Percentiles rank a stretch among this genome's conserved stretches.
These are phyloP conservation scores for Ceratocystis cubensis DNA, from an alignment of 2,329 filamentous ascomycete genomes.

Conservation along the genomic window DNA sequence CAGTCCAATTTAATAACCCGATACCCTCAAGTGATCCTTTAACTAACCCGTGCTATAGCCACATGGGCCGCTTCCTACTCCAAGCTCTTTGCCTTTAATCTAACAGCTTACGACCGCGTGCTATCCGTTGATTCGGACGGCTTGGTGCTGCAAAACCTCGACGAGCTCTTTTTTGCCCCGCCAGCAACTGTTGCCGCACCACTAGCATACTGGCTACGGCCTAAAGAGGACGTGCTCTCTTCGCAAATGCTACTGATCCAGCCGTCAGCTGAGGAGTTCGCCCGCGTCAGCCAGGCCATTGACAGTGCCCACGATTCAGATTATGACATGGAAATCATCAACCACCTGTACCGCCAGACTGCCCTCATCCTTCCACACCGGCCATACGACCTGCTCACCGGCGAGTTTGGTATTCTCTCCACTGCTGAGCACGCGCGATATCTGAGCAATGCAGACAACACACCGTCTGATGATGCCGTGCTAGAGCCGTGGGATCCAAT, in stretches of 20 bases:
- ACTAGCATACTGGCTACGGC: slow-evolving; percentile 56
- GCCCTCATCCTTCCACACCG: slow-evolving; percentile 52
- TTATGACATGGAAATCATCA: slow-evolving; percentile 57
- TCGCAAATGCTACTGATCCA: slow-evolving; percentile 50
- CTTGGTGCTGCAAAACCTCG: slow-evolving; percentile 49
- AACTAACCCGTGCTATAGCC: slow-evolving; percentile 24
- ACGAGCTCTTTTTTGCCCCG: slow-evolving; percentile 59
- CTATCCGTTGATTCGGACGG: slow-evolving; percentile 50
- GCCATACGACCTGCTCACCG: slow-evolving; percentile 46
- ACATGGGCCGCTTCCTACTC: slow-evolving; percentile 54
- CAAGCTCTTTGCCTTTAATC: slow-evolving; percentile 57
- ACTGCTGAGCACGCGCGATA: slow-evolving; percentile 37
- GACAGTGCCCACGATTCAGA: slow-evolving; percentile 24
- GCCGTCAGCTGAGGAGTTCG: slow-evolving; percentile 42
- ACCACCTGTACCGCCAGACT: slow-evolving; percentile 45
- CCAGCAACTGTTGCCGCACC: slow-evolving; percentile 51
- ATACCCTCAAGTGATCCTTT: background rate
- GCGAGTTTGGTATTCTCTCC: slow-evolving; percentile 40
- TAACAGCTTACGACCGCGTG: slow-evolving; percentile 43
- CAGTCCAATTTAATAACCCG: too few species aligned
- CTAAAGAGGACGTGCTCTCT: slow-evolving; percentile 41
- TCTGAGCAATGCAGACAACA: slow-evolving; percentile 32
- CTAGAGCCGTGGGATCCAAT: slow-evolving; percentile 41
- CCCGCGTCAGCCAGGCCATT: slow-evolving; percentile 26
- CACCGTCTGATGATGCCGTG: slow-evolving; percentile 29